These are phyloP conservation scores for Metschnikowia gelsemii DNA, from an alignment of 805 yeast genomes.

Conservation along the genomic window DNA sequence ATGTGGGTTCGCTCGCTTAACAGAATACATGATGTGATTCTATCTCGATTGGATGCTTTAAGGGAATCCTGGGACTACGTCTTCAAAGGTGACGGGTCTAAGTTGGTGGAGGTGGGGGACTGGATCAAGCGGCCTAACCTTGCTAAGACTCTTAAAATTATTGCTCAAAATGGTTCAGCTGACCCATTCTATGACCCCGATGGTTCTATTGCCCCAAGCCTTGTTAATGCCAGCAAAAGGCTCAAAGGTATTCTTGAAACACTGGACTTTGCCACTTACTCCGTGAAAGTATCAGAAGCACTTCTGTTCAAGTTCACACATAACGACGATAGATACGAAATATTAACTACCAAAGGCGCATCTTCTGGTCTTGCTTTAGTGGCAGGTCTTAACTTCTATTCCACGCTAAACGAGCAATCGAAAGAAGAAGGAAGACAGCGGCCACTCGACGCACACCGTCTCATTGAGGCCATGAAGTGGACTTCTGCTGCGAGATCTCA, in stretches of 20 bases:
- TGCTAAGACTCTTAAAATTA: conserved; percentile 63
- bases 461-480: conserved; percentile 92
- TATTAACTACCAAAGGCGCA: conserved; percentile 60
- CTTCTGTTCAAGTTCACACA: conserved; percentile 22
- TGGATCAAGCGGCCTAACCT: conserved; percentile 53
- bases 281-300: conserved; percentile 46
- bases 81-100: conserved; percentile 28
- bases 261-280: conserved; percentile 67
- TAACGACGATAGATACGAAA: conserved; percentile 22
- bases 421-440: conserved; percentile 4
- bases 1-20: conserved; percentile 39
- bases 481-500: conserved; percentile 82
- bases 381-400: conserved; percentile 67
- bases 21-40: conserved; percentile 22
- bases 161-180: conserved; percentile 76
- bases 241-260: conserved; percentile 66
- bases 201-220: conserved; percentile 65
- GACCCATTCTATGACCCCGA: conserved; percentile 81
- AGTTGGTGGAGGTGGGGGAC: conserved; percentile 54
- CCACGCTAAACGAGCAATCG: conserved; percentile 13
- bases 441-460: conserved; percentile 54
- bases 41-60: conserved; percentile 28
- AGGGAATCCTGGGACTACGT: conserved; percentile 57
- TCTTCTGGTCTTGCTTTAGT: conserved; percentile 82
- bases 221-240: conserved; percentile 49